Evolutionary conservation across 2,329 filamentous ascomycete species (phyloP), one percentile per base, ranked within the genome.

Genomic region (Pochonia chlamydosporia): DNA sequence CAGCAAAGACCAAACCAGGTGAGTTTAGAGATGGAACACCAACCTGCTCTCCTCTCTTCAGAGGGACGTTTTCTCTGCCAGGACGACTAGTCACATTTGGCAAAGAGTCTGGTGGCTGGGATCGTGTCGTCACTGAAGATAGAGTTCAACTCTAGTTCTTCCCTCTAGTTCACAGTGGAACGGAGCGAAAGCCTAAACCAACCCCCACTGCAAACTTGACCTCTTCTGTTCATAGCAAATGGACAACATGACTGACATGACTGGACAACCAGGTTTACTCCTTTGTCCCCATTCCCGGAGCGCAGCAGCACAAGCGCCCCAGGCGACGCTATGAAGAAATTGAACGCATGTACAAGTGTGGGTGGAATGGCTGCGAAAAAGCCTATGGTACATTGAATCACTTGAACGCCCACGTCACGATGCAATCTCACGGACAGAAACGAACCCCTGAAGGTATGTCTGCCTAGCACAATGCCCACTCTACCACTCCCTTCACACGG

Each of bases 321-420:
- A 82, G 93, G 54, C 79, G 93, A 59, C 82, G 93, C 46, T 99
- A 96, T 60, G 93, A 99, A 69, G 93, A 99, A 66, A 99, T 99
- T 59, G 93, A 99, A 73, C 85, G 93, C 63, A 97, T 99, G 93
- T 97, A 99, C 76, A 97, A 97, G 70, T 99, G 93, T 63, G 93
- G 92, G 23, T 97, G 90, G 89, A 92, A 96, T 55, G 91, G 91
- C 8, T 99, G 93, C 63, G 93, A 99, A 69, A 99, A 99, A 72
- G 93, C 93, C 3, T 99, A 99, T 58, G 93, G 93, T 50, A 99
- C 93, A 41, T 72, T 99, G 52, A 99, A 99, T 67, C 93, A 99
- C 65, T 68, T 99, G 57, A 99, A 99, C 63, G 93, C 93, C 33
- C 93, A 99, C 63, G 93, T 99, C 42, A 97, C 93, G 13, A 97